Evolutionary conservation across 768 basidiomycete genomes (phyloP), one percentile per base, ranked within the genome.

Genomic region (Lactarius tabidus): DNA sequence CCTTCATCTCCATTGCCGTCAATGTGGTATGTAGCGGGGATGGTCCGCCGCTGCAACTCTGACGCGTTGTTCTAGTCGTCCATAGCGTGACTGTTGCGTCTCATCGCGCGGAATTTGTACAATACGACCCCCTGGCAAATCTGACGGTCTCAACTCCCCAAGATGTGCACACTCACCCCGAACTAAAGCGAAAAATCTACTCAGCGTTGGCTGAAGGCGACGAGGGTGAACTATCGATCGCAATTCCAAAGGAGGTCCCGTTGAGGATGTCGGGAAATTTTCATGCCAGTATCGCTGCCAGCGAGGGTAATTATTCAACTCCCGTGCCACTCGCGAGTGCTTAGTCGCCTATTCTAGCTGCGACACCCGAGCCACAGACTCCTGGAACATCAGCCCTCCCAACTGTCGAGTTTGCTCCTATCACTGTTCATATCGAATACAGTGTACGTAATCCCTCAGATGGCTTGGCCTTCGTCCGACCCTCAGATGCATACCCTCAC

Each of bases 201-300:
- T 85, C 93, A 0, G 93, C 96, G 0, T 80, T 95, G 59, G 85
- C 93, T 66, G 97, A 98, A 72, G 84, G 87, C 51, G 94, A 96
- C 69, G 94, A 98, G 74, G 97, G 96, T 64, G 97, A 98, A 76
- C 74, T 99, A 36, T 93, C 93, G 6, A 93, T 99, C 70, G 84
- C 88, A 14, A 86, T 98, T 65, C 91, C 91, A 10, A 81, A 80
- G 70, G 89, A 89, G 65, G 86, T 89, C 20, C 79, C 83, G 58
- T 76, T 89, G 71, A 88, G 79, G 75, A 85, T 83, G 66, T 85
- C 85, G 35, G 82, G 82, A 31, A 80, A 80, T 67, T 69, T 79
- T 29, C 71, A 76, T 43, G 70, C 79, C 12, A 81, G 80, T 33
- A 71, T 75, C 35, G 75, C 83, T 36, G 76, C 78, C 26, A 85